These are phyloP conservation scores for Ophiocordyceps camponoti-leonardi DNA, from an alignment of 2,329 filamentous ascomycete genomes.

Conservation along the genomic window DNA sequence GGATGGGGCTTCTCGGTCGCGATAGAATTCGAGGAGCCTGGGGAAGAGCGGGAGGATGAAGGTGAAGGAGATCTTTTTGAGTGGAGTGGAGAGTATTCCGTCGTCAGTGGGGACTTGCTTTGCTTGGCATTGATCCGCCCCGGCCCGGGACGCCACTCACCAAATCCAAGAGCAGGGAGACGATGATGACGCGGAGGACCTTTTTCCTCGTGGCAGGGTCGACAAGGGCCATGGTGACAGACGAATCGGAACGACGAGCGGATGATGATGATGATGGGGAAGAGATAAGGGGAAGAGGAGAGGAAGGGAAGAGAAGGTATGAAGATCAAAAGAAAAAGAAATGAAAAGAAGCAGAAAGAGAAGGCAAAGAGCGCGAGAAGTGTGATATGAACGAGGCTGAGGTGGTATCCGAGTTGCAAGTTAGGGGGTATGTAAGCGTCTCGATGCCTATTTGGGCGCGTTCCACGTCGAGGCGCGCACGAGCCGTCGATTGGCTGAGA, in stretches of 20 bases:
- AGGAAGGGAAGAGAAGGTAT: no score
- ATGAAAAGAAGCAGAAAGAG: background rate
- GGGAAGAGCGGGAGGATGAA: constrained; percentile 96
- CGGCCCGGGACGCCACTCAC: constrained; percentile 28
- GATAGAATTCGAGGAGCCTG: constrained; percentile 90
- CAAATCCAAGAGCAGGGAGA: constrained; percentile 77
- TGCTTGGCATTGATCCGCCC: background rate
- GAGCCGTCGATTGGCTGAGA: no score
- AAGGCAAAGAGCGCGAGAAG: no score
- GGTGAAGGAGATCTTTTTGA: constrained; percentile 92
- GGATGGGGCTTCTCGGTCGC: constrained; percentile 55
- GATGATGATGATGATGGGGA: no score
- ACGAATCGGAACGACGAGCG: background rate
- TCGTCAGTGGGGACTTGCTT: background rate
- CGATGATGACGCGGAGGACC: constrained; percentile 74
- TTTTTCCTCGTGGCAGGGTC: constrained; percentile 49
- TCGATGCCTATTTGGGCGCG: no score
- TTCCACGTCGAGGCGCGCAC: no score
- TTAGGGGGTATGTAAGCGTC: no score
- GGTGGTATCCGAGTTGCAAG: no score
- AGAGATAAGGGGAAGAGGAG: no score
- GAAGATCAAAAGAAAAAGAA: background rate
- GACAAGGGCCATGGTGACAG: constrained; percentile 22
- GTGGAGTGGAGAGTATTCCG: constrained; percentile 1
- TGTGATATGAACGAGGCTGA: no score